Percentiles rank a stretch among this genome's conserved stretches.
These are phyloP conservation scores for Harringtonia aguacate DNA, from an alignment of 2,329 filamentous ascomycete species.

Conservation along the genomic window DNA sequence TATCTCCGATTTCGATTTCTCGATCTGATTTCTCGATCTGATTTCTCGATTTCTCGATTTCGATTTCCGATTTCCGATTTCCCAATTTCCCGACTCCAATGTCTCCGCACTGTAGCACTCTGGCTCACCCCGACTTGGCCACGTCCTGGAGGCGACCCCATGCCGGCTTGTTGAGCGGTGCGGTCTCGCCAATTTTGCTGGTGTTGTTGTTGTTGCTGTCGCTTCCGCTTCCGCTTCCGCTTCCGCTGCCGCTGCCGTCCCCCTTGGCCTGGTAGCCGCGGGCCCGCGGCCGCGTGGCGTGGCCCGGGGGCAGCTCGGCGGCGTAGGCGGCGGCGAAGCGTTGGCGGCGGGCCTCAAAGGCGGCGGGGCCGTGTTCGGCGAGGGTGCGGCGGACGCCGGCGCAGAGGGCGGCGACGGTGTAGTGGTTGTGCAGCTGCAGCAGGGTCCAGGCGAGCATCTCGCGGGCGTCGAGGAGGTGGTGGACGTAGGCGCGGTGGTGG, in stretches of 20 bases:
- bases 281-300: slow-evolving; percentile 66
- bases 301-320: slow-evolving; percentile 58
- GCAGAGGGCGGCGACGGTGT: slow-evolving; percentile 65
- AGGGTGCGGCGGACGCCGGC: slow-evolving; percentile 56
- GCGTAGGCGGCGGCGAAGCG: slow-evolving; percentile 50
- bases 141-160: slow-evolving; percentile 41
- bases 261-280: slow-evolving; percentile 76
- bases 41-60: too few relatives aligned
- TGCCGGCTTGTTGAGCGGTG: slow-evolving; percentile 49
- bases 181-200: slow-evolving; percentile 26
- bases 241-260: slow-evolving; percentile 52
- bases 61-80: too few relatives aligned
- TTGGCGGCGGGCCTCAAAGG: slow-evolving; percentile 44
- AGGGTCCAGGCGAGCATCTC: slow-evolving; percentile 97
- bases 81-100: too few relatives aligned
- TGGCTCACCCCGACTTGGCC: slow-evolving; percentile 3
- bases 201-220: too few relatives aligned
- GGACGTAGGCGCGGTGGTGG: slow-evolving; percentile 79
- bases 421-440: slow-evolving; percentile 85
- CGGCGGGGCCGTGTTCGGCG: slow-evolving; percentile 34
- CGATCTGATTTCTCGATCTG: too few relatives aligned
- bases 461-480: slow-evolving; percentile 78
- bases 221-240: too few relatives aligned
- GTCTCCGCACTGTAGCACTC: too few relatives aligned
- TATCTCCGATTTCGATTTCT: too few relatives aligned